Conservation (phyloP, 2,329 filamentous ascomycete genomes). For the Fusarium incarnatum region DNA sequence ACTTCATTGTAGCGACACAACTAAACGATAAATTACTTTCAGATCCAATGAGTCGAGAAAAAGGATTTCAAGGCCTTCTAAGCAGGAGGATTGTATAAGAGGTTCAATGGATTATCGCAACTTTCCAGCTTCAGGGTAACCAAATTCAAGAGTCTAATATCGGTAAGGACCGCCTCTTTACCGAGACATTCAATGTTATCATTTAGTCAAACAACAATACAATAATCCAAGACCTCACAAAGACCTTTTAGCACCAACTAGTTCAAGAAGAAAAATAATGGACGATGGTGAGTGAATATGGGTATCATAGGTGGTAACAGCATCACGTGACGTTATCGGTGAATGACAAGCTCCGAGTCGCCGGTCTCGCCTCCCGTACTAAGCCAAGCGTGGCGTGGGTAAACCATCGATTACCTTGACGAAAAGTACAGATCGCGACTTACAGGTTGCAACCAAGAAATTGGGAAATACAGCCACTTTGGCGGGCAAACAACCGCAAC, state of each 20-base stretch:
- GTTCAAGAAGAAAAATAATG: slow-evolving; percentile 21
- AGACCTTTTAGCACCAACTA: neutral
- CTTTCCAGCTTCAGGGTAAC: neutral
- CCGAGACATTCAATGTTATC: neutral
- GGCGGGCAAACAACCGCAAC: slow-evolving; percentile 25
- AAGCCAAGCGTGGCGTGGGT: slow-evolving; percentile 26
- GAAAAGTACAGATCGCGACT: slow-evolving; percentile 50
- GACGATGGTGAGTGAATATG: slow-evolving; percentile 23
- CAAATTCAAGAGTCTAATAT: neutral
- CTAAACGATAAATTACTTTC: too few species aligned
- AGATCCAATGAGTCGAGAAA: neutral
- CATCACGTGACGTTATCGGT: slow-evolving; percentile 38
- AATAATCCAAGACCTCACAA: neutral
- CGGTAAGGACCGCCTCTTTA: neutral
- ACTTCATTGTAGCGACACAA: too few species aligned
- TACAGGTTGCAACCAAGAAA: slow-evolving; percentile 35
- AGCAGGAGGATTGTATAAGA: neutral
- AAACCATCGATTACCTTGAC: slow-evolving; percentile 35
- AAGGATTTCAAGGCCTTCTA: neutral
- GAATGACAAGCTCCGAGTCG: slow-evolving; percentile 31
- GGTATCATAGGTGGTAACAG: neutral
- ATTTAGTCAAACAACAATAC: neutral
- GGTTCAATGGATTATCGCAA: neutral
- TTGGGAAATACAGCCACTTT: slow-evolving; percentile 28
- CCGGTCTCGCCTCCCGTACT: slow-evolving; percentile 21